Base-by-base conservation (phyloP, 352 stramenopile species). In the Blastocystis sp. region DNA sequence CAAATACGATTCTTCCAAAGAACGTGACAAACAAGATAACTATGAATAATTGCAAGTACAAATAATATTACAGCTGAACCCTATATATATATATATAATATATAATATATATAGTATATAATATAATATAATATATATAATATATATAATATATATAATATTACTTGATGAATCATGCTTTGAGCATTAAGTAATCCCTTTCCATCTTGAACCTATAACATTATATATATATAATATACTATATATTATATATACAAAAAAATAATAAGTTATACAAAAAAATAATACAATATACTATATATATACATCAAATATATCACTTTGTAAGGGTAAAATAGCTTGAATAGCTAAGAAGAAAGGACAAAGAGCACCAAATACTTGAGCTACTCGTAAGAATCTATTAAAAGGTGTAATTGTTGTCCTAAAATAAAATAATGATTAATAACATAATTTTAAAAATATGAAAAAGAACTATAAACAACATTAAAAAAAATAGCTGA, bases 281-380 rank as follows among this genome's bases (percentile, higher is more conserved):
- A n/a, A 49, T 16, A 19, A 19, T 23, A 4, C n/a, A 5, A n/a
- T 9, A 13, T 7, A 31, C 6, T 41, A 11, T 6, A 35, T n/a
- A 2, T 13, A 4, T 44, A 62, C 52, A 6, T 62, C 52, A 9
- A 62, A 28, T 6, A 62, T 62, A 62, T 62, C 52, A 9, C n/a
- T 6, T 19, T 62, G 52, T 23, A 62, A 41, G 18, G 52, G 52
- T 28, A 62, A 54, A 16, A 62, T 40, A 4, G 52, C 52, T 34
- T 62, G 52, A 44, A 62, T 34, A 21, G 52, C 40, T 6, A 62
- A 41, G 30, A 54, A 62, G 35, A 52, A 19, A 33, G 52, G 52
- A 27, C 52, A 49, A 18, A 21, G 11, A 9, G 41, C 18, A 13
- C 39, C 32, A 1, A 52, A 18, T 13, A 40, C 31, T 4, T 27